phyloP scores from a whole-genome alignment of 352 stramenopile species.

The Phytophthora megakarya region DNA sequence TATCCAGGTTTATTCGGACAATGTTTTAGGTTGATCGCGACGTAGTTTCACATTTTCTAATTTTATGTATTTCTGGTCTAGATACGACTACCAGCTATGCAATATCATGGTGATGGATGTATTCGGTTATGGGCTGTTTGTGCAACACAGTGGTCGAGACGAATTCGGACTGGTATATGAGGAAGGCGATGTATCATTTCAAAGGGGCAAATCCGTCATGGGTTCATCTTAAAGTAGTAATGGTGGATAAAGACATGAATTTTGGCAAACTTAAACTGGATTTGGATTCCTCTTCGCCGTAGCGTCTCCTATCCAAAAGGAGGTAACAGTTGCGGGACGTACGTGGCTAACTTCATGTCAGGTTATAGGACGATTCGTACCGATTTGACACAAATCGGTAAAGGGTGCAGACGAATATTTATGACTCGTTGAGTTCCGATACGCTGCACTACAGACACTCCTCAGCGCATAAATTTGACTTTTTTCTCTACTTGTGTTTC shows the following conservation, averaged over 20 bases:
- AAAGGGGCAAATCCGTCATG: background rate
- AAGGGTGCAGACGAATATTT: too few relatives aligned
- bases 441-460: too few relatives aligned
- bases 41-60: too few relatives aligned
- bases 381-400: too few relatives aligned
- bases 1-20: too few relatives aligned
- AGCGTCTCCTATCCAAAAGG: background rate
- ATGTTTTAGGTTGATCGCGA: too few relatives aligned
- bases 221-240: background rate
- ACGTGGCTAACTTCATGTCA: background rate
- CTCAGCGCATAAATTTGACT: too few relatives aligned
- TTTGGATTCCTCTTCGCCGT: too few relatives aligned
- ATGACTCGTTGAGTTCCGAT: too few relatives aligned
- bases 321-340: background rate
- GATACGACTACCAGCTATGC: background rate
- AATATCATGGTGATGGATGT: background rate
- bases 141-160: constrained; percentile 2
- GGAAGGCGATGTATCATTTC: background rate
- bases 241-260: constrained; percentile 9
- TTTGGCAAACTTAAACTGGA: background rate
- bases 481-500: too few relatives aligned
- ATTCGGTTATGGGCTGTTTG: background rate
- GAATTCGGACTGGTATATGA: background rate
- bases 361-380: too few relatives aligned
- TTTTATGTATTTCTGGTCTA: too few relatives aligned